Conservation (phyloP, 2,329 filamentous ascomycete genomes). For the Fusarium sublunatum region DNA sequence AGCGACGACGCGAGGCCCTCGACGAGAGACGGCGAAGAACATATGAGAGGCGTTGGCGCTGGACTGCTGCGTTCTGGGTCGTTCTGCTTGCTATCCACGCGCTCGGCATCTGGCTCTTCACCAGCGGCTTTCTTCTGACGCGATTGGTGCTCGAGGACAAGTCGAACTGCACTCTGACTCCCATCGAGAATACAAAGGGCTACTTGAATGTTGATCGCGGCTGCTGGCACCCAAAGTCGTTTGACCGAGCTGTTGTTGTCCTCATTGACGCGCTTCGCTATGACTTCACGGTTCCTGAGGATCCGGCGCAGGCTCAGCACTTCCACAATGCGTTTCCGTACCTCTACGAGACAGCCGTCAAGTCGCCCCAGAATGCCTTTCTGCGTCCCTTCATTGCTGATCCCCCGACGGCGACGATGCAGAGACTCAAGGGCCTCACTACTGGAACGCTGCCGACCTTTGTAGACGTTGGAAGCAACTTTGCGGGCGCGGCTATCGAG, state of each 20-base stretch:
- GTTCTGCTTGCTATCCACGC: constrained; percentile 80
- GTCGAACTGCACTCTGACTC: constrained; percentile 75
- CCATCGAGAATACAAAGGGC: constrained; percentile 64
- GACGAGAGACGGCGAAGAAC: constrained; percentile 60
- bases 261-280: constrained; percentile 95
- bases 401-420: constrained; percentile 91
- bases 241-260: constrained; percentile 90
- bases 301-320: constrained; percentile 53
- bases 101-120: constrained; percentile 90
- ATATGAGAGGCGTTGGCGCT: constrained; percentile 66
- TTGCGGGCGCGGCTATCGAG: constrained; percentile 93
- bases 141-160: constrained; percentile 82
- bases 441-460: constrained; percentile 96
- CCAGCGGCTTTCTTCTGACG: constrained; percentile 92
- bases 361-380: constrained; percentile 83
- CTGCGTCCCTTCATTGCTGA: constrained; percentile 96
- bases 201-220: constrained; percentile 67
- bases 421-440: constrained; percentile 91
- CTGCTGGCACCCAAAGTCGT: constrained; percentile 96
- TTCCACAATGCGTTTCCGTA: constrained; percentile 92
- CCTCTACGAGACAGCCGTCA: constrained; percentile 82
- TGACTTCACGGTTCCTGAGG: constrained; percentile 88
- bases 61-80: constrained; percentile 74
- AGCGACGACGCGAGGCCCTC: constrained; percentile 59
- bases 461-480: constrained; percentile 92